Evolutionary conservation across 257 asterid species (phyloP), one percentile per base, ranked within the genome.

Genomic region (Hygrophila difformis): DNA sequence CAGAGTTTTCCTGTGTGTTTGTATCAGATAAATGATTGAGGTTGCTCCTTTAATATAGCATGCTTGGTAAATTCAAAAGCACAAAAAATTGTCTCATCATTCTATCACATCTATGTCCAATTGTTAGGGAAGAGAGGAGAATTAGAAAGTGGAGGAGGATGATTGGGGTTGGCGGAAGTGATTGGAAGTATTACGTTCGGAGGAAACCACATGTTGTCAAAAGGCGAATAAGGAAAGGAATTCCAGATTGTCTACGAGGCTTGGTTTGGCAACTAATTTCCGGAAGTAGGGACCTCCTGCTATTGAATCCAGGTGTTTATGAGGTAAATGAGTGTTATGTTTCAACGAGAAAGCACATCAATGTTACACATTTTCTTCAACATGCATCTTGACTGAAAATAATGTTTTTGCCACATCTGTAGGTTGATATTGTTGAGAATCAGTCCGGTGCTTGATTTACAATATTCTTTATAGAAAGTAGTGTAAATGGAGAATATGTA

Each of bases 121-220:
- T 67, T 64, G 56, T 42, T 69, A 86, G 99, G 76, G 89, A 86
- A 53, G 93, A 86, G 65, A 86, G 88, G 69, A 82, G 81, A 65
- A 78, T 82, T 59, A 76, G 95, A 55, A 91, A 91, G 69, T 91
- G 99, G 99, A 86, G 99, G 55, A 91, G 76, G 69, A 91, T 86
- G 99, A 82, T 91, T 56, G 99, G 98, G 39, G 95, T 82, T 69
- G 96, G 98, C 14, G 96, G 98, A 52, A 86, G 92, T 65, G 98
- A 91, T 59, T 91, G 96, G 98, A 86, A 80, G 84, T 89, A 91
- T 65, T 91, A 86, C 64, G 74, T 82, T 59, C 63, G 96, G 65
- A 83, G 92, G 72, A 91, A 82, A 62, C 95, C 89, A 51, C 93
- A 91, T 56, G 93, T 83, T 57, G 96, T 91, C 46, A 86, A 76